These are phyloP conservation scores for Rhynchosporium graminicola DNA, from an alignment of 2,329 filamentous ascomycete species.

Conservation along the genomic window DNA sequence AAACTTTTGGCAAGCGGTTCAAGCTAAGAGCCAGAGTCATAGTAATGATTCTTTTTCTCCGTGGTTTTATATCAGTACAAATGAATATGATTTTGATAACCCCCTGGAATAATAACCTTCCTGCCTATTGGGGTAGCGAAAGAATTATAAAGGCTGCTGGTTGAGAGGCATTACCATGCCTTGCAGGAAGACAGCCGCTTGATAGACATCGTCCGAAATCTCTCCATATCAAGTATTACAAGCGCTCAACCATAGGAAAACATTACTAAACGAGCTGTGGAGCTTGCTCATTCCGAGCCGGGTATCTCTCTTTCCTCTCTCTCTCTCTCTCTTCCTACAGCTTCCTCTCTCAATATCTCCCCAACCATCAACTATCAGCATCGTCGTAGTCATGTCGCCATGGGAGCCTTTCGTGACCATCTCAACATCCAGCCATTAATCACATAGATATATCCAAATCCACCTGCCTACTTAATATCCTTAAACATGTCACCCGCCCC, in stretches of 20 bases:
- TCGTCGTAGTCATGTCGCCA: slow-evolving; percentile 29
- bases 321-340: slow-evolving; percentile 15
- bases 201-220: slow-evolving; percentile 22
- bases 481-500: slow-evolving; percentile 42
- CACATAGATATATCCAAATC: slow-evolving; percentile 29
- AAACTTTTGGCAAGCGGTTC: not conserved
- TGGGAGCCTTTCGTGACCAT: slow-evolving; percentile 30
- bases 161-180: slow-evolving; percentile 28
- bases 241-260: slow-evolving; percentile 25
- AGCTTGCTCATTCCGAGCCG: slow-evolving; percentile 33
- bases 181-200: slow-evolving; percentile 21
- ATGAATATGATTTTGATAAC: slow-evolving; percentile 29
- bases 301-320: slow-evolving; percentile 31
- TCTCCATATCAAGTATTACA: slow-evolving; percentile 21
- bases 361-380: slow-evolving; percentile 8
- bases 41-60: not conserved
- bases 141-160: slow-evolving; percentile 36
- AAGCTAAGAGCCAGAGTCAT: too few relatives aligned
- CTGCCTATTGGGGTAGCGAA: slow-evolving; percentile 11
- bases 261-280: slow-evolving; percentile 28
- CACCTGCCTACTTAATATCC: slow-evolving; percentile 39
- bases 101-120: slow-evolving; percentile 24
- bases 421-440: slow-evolving; percentile 29
- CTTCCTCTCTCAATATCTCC: not conserved
- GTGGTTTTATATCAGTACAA: slow-evolving; percentile 22